Percentiles rank a stretch among this genome's conserved stretches.
These are phyloP conservation scores for Phytophthora uliginosa DNA, from an alignment of 352 stramenopile species.

Conservation along the genomic window DNA sequence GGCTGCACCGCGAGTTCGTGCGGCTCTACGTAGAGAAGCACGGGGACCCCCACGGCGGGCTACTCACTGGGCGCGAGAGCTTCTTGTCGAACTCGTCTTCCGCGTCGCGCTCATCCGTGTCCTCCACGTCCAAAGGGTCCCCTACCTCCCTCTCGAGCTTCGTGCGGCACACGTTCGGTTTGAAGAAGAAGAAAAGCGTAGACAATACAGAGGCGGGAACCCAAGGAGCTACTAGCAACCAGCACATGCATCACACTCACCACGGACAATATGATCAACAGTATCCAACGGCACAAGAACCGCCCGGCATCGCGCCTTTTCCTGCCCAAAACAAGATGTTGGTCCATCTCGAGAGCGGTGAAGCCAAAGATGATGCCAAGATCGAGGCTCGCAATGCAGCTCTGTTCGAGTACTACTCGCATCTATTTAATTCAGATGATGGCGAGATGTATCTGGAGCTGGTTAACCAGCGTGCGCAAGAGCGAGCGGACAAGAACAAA, in stretches of 20 bases:
- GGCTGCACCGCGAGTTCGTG: constrained; percentile 59
- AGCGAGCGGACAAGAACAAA: constrained; percentile 40
- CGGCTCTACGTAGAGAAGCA: constrained; percentile 50
- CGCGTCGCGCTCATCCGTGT: constrained; percentile 54
- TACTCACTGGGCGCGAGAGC: constrained; percentile 41
- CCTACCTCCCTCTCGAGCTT: constrained; percentile 41
- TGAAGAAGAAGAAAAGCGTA: constrained; percentile 30
- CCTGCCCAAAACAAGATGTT: constrained; percentile 57
- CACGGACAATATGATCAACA: constrained; percentile 17
- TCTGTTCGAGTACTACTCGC: constrained; percentile 77
- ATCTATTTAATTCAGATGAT: constrained; percentile 74
- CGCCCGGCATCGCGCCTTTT: constrained; percentile 51
- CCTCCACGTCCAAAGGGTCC: constrained; percentile 39
- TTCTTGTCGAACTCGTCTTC: constrained; percentile 59
- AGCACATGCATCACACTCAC: constrained; percentile 19
- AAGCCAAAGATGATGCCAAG: constrained; percentile 67
- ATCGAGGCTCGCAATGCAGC: constrained; percentile 47
- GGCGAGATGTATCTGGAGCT: constrained; percentile 65
- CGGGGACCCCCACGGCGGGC: constrained; percentile 28
- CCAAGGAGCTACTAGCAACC: constrained; percentile 19
- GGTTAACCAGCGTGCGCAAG: constrained; percentile 40
- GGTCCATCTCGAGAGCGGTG: constrained; percentile 54
- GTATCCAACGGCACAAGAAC: constrained; percentile 18
- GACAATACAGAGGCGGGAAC: background rate
- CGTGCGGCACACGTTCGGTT: constrained; percentile 37